phyloP scores from a whole-genome alignment of 208 protist genomes.

The Giardia muris region DNA sequence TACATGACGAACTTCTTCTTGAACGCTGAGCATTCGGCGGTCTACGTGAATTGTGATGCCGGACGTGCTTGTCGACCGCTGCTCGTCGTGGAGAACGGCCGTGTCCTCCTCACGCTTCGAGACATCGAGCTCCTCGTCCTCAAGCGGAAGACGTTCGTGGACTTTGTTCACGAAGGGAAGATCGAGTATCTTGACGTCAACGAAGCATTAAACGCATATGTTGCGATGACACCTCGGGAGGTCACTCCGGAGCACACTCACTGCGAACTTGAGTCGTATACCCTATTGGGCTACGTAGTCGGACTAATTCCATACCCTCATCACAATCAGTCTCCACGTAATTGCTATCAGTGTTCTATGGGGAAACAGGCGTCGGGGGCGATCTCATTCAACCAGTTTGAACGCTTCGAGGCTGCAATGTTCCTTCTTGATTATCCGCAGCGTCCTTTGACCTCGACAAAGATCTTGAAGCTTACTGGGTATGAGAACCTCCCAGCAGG shows the following conservation, averaged over 20 bases:
- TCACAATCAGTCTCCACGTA: constrained; percentile 98
- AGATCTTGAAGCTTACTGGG: neutral
- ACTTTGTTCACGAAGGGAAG: constrained; percentile 65
- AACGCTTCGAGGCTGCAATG: constrained; percentile 88
- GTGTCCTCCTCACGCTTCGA: neutral
- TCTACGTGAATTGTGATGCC: constrained; percentile 67
- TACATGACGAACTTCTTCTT: neutral
- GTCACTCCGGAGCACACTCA: constrained; percentile 60
- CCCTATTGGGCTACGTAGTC: constrained; percentile 62
- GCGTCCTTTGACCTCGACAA: constrained; percentile 44
- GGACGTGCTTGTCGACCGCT: constrained; percentile 74
- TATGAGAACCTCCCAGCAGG: constrained; percentile 80
- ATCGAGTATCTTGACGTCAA: constrained; percentile 98
- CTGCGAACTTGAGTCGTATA: constrained; percentile 70
- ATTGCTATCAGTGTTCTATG: constrained; percentile 99
- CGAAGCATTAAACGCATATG: constrained; percentile 79
- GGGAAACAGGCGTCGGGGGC: constrained; percentile 93
- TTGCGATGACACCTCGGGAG: constrained; percentile 69
- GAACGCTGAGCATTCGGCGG: constrained; percentile 7
- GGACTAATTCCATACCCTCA: constrained; percentile 96
- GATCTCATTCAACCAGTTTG: constrained; percentile 64
- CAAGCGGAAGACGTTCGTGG: constrained; percentile 49
- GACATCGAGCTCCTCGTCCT: neutral
- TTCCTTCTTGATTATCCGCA: constrained; percentile 92
- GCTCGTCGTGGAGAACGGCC: constrained; percentile 66